Base-by-base conservation (phyloP, 108 stramenopile species). In the Mediolabrus comicus region DNA sequence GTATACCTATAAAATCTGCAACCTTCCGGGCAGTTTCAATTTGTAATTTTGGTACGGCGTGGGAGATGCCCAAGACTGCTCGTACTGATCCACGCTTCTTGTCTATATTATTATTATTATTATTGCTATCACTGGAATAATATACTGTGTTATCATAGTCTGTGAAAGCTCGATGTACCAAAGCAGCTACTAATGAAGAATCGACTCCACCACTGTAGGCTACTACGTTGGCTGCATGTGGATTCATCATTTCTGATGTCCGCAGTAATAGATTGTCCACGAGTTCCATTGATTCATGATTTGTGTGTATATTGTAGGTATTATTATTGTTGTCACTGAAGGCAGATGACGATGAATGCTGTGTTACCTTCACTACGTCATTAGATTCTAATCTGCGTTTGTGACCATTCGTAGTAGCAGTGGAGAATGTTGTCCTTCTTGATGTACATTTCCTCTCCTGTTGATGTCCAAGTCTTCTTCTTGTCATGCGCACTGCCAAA, bases 131-230 rank as follows among this genome's bases (percentile, higher is more conserved):
- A 19, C 59, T 54, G 49, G 30, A 12, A 35, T 60, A 62, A 14
- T 36, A 2, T 35, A 27, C 13, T 49, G n/a, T n/a, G n/a, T n/a
- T n/a, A 24, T 64, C 46, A 54, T 66, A 76, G 28, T 51, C 46
- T 9, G 54, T 26, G 36, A 84, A 85, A 11, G 67, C 67, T 12
- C 71, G 67, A 30, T 92, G 69, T 10, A 96, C 80, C 31, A 96
- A 59, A 1, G 95, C 91, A 0, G 95, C 90, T 9, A 90, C 92
- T 0, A 98, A 67, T 11, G 87, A 87, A 10, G 96, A 97, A 58
- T 98, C 97, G 11, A 98, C 92, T 3, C 97, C 97, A 28, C 97
- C 97, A 25, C 92, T 94, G 79, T 82, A 98, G 0, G 97, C 97
- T 3, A 96, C 80, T 7, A 95, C 65, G 56, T 97, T 90, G 12